Evolutionary conservation across 106 monocot species (phyloP).

Genomic region (Ottelia alismoides): DNA sequence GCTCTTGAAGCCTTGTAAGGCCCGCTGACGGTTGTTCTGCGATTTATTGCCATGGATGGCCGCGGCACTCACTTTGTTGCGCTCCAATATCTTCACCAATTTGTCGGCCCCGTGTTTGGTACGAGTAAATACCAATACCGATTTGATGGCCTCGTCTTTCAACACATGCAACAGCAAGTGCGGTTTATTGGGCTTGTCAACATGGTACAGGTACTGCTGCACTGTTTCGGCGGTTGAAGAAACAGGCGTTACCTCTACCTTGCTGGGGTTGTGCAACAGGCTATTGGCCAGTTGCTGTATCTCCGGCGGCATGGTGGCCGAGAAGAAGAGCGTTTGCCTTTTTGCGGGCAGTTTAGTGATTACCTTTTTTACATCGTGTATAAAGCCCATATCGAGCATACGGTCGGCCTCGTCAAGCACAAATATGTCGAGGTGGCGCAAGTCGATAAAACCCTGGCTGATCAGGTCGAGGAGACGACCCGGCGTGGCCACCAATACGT

Average conservation of each 20-base stretch:
- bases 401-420: not conserved
- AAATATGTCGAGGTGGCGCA: not conserved
- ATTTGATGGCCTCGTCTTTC: not conserved
- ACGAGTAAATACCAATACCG: not conserved
- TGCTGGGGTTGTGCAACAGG: not conserved
- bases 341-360: not conserved
- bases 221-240: not conserved
- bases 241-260: not conserved
- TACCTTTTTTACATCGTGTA: not conserved
- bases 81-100: not conserved
- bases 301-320: not conserved
- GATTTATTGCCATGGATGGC: not conserved
- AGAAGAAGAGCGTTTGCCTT: not conserved
- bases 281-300: not conserved
- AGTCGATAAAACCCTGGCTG: not conserved
- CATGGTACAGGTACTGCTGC: not conserved
- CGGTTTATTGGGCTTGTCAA: not conserved
- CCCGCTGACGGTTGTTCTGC: not conserved
- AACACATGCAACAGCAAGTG: not conserved
- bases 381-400: not conserved
- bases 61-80: too few relatives aligned
- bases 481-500: not conserved
- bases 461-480: not conserved
- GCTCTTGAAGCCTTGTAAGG: not conserved
- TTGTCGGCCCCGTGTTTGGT: not conserved